Evolutionary conservation across 2,329 filamentous ascomycete genomes (phyloP).

Genomic region (Pseudopyricularia cyperi): DNA sequence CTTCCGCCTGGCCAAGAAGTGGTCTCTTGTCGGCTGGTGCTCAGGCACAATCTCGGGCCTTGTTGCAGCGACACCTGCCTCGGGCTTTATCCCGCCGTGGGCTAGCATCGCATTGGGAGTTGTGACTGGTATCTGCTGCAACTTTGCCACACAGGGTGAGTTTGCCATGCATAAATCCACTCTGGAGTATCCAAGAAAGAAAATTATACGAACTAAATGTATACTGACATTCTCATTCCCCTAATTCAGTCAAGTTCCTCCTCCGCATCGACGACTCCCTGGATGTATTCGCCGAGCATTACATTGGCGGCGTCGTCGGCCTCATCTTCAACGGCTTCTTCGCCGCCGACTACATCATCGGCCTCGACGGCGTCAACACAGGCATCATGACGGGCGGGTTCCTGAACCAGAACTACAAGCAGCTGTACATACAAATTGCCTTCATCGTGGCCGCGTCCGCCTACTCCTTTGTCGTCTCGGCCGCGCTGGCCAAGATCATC

Average conservation of each 20-base stretch:
- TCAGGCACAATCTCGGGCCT: conserved; percentile 59
- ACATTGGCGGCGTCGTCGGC: conserved; percentile 54
- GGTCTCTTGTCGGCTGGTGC: conserved; percentile 70
- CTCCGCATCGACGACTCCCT: conserved; percentile 57
- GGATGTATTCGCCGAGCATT: conserved; percentile 62
- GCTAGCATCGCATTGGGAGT: conserved; percentile 54
- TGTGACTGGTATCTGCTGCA: conserved; percentile 51
- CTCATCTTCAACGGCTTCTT: conserved; percentile 64
- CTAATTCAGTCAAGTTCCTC: conserved; percentile 35
- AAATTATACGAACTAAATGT: too few species aligned
- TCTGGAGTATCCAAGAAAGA: too few species aligned
- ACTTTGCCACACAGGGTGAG: conserved; percentile 49
- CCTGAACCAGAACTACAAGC: conserved; percentile 60
- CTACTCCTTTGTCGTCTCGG: conserved; percentile 64
- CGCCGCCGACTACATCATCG: conserved; percentile 56
- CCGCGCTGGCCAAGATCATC: conserved; percentile 60
- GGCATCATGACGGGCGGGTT: conserved; percentile 52
- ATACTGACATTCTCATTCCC: neutral
- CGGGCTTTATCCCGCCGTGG: conserved; percentile 56
- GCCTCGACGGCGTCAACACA: conserved; percentile 65
- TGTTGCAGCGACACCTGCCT: conserved; percentile 56
- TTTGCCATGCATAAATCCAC: too few species aligned
- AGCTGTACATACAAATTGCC: conserved; percentile 69
- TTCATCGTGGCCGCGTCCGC: conserved; percentile 54
- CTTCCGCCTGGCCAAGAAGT: conserved; percentile 87